phyloP scores from a whole-genome alignment of 257 asterid genomes.

The Osmanthus fragrans region DNA sequence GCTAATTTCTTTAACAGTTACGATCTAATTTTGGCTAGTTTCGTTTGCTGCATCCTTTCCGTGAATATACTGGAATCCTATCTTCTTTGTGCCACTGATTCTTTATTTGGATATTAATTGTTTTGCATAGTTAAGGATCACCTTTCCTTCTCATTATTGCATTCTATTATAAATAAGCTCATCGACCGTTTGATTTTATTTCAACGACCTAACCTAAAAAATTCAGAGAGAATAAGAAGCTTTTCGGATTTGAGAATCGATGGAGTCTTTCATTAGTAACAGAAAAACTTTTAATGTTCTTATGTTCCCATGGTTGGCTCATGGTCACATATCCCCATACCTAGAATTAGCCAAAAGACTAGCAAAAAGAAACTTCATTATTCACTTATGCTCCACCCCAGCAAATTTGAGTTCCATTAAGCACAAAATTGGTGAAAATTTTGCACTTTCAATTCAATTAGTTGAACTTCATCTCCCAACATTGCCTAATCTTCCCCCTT shows the following conservation, averaged over 20 bases:
- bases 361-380: background rate
- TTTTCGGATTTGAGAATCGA: background rate
- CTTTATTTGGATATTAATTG: too few species aligned
- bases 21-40: background rate
- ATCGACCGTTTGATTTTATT: background rate
- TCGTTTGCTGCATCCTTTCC: background rate
- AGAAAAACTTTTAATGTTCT: slow-evolving; percentile 10
- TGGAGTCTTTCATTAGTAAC: slow-evolving; percentile 16
- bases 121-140: too few species aligned
- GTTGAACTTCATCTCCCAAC: background rate
- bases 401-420: background rate
- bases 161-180: background rate
- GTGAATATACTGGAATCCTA: background rate
- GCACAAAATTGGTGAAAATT: background rate
- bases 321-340: background rate
- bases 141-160: background rate
- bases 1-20: background rate
- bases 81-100: background rate
- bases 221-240: too few species aligned
- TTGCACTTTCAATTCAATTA: background rate
- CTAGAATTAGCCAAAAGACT: background rate
- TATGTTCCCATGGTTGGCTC: background rate
- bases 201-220: background rate
- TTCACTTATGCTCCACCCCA: background rate
- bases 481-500: background rate